phyloP scores from a whole-genome alignment of 768 basidiomycete species.

The Naganishia friedmannii region DNA sequence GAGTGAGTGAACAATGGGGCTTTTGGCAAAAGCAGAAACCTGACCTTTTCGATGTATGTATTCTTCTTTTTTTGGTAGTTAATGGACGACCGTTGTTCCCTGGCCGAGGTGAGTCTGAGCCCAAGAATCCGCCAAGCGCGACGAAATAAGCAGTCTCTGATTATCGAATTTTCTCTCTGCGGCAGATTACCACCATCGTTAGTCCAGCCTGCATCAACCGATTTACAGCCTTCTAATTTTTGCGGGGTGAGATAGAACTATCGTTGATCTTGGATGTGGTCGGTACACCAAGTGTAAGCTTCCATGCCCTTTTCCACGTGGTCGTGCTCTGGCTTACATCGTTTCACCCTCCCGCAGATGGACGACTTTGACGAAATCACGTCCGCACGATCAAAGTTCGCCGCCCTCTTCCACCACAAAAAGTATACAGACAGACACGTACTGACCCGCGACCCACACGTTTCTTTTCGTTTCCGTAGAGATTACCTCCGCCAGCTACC shows the following conservation, averaged over 20 bases:
- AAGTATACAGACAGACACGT: no score
- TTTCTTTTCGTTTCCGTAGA: slow-evolving; percentile 48
- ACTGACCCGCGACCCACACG: background rate
- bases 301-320: no score
- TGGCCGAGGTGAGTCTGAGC: slow-evolving; percentile 70
- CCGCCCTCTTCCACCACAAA: background rate
- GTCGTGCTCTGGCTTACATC: background rate
- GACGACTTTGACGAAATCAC: slow-evolving; percentile 95
- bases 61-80: slow-evolving; percentile 65
- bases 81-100: slow-evolving; percentile 94
- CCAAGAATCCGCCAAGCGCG: background rate
- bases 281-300: slow-evolving; percentile 57
- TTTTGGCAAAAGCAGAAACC: no score
- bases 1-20: no score
- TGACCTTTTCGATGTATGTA: no score
- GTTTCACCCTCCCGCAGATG: slow-evolving; percentile 54
- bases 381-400: slow-evolving; percentile 61
- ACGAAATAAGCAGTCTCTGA: background rate
- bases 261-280: slow-evolving; percentile 91
- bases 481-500: slow-evolving; percentile 87
- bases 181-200: slow-evolving; percentile 68
- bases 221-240: background rate
- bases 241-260: slow-evolving; percentile 56
- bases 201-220: background rate
- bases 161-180: background rate